A percentile compares a stretch with the other conserved stretches of the same genome.
Conservation (phyloP, 768 basidiomycete species). For the Exsudoporus frostii region DNA sequence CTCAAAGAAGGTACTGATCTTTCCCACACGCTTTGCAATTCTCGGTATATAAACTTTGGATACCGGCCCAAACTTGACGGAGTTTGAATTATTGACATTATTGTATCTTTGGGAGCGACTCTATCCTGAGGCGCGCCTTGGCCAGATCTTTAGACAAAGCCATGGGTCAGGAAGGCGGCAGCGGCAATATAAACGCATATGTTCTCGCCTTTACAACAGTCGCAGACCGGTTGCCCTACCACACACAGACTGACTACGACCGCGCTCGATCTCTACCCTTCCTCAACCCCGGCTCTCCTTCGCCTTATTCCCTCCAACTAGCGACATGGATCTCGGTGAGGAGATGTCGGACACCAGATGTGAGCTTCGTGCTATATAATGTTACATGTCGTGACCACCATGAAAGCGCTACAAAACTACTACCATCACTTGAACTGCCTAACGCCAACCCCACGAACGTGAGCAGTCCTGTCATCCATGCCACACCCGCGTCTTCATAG, state of each 20-base stretch:
- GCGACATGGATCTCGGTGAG: not conserved
- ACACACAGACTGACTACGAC: not conserved
- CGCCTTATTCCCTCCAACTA: too few species aligned
- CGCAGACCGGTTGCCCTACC: not conserved
- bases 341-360: not conserved
- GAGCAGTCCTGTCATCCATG: not conserved
- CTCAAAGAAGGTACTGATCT: too few species aligned
- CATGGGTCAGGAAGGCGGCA: too few species aligned
- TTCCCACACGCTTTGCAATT: too few species aligned
- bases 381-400: not conserved
- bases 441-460: not conserved
- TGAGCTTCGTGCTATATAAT: not conserved
- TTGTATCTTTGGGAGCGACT: too few species aligned
- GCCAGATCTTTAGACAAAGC: too few species aligned
- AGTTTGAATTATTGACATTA: too few species aligned
- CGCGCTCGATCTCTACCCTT: not conserved
- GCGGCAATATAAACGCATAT: too few species aligned
- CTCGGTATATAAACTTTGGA: too few species aligned
- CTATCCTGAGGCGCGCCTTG: too few species aligned
- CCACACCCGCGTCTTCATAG: not conserved
- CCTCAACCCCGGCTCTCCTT: not conserved
- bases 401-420: not conserved
- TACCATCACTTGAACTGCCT: not conserved
- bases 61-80: too few species aligned
- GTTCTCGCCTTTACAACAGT: too few species aligned